phyloP scores from a whole-genome alignment of 371 early-diverging fungal genomes.

The Mortierella sp. region DNA sequence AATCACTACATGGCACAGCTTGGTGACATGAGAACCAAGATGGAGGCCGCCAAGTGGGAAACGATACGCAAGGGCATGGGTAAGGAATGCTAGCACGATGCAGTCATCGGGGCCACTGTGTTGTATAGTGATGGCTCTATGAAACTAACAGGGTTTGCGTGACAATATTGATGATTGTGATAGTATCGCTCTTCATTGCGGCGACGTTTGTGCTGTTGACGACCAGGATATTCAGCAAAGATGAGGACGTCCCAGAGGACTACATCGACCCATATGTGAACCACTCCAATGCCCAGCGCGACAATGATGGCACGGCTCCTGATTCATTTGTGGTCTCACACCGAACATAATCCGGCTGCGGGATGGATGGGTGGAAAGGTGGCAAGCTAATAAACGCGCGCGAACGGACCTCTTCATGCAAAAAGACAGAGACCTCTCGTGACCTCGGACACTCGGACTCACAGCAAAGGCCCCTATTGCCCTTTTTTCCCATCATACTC shows the following conservation, averaged over 20 bases:
- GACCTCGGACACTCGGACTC: background rate
- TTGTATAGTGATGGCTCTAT: too few species aligned
- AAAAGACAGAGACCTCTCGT: conserved; percentile 13
- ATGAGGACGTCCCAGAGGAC: conserved; percentile 40
- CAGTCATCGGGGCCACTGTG: too few species aligned
- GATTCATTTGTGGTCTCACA: conserved; percentile 54
- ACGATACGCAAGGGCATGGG: conserved; percentile 80
- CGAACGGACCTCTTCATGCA: conserved; percentile 19
- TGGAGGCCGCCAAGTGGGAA: conserved; percentile 90
- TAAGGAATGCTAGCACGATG: conserved; percentile 26
- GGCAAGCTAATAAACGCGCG: conserved; percentile 5
- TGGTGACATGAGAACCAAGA: conserved; percentile 86
- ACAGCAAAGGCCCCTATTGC: background rate
- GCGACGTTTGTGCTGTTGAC: conserved; percentile 46
- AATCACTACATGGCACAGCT: conserved; percentile 83
- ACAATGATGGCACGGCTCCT: conserved; percentile 42
- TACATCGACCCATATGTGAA: conserved; percentile 53
- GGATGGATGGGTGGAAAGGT: background rate
- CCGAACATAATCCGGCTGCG: conserved; percentile 18
- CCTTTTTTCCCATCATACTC: conserved; percentile 3
- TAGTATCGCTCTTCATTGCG: conserved; percentile 45
- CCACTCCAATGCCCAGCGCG: conserved; percentile 45
- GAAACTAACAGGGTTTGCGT: too few species aligned
- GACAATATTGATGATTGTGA: background rate
- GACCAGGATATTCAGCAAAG: conserved; percentile 47